A percentile compares a stretch with the other conserved stretches of the same genome.
These are phyloP conservation scores for Blastobotrys mokoenaii DNA, from an alignment of 805 yeast genomes.

Conservation along the genomic window DNA sequence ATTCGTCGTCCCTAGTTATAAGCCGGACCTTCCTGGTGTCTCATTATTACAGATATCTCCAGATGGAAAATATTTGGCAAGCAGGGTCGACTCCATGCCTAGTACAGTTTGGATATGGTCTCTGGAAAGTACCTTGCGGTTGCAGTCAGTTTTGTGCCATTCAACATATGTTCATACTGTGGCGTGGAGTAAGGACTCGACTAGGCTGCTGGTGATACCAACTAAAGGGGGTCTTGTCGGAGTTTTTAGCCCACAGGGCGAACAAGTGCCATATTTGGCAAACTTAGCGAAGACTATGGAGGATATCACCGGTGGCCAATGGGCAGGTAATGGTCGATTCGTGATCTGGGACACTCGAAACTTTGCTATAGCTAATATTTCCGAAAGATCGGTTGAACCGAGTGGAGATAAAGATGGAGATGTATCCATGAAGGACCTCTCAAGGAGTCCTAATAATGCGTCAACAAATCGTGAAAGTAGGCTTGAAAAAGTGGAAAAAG, in stretches of 20 bases:
- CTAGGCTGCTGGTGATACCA: slow-evolving; percentile 7
- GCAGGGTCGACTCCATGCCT: slow-evolving; percentile 11
- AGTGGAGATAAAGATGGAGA: too few species aligned
- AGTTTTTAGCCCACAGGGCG: not conserved
- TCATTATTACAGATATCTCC: slow-evolving; percentile 10
- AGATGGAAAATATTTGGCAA: slow-evolving; percentile 10
- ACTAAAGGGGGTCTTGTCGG: slow-evolving; percentile 4
- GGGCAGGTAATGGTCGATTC: not conserved
- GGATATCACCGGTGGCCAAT: not conserved
- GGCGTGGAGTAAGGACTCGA: slow-evolving; percentile 4
- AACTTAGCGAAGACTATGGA: not conserved
- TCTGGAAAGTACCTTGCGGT: not conserved
- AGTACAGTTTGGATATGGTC: slow-evolving; percentile 18
- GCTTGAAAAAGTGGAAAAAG: not conserved
- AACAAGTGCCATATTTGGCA: not conserved
- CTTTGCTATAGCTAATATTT: slow-evolving; percentile 2
- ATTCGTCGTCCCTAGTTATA: not conserved
- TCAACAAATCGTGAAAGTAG: too few species aligned
- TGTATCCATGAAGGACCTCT: too few species aligned
- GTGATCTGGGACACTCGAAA: slow-evolving; percentile 1
- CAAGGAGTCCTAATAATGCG: too few species aligned
- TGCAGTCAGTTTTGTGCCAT: slow-evolving; percentile 10
- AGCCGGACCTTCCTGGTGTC: slow-evolving; percentile 1
- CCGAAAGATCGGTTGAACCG: too few species aligned
- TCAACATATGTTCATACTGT: slow-evolving; percentile 6